These are phyloP conservation scores for Ganoderma sinense DNA, from an alignment of 1,284 basidiomycete genomes.

Conservation along the genomic window DNA sequence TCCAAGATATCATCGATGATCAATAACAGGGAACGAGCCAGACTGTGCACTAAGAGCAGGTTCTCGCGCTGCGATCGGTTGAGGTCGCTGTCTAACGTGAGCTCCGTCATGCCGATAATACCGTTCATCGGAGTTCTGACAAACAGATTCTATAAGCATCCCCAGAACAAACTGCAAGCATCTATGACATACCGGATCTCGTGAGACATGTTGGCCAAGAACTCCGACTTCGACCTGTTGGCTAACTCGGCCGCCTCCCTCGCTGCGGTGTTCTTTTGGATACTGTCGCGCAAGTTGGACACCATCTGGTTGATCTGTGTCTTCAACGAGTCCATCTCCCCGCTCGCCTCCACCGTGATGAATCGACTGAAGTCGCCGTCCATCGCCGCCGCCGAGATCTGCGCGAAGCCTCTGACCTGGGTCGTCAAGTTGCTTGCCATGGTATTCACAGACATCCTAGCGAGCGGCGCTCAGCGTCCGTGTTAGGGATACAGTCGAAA, in stretches of 20 bases:
- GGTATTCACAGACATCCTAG: conserved; percentile 88
- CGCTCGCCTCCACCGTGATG: conserved; percentile 98
- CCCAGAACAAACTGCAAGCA: not conserved
- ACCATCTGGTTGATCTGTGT: conserved; percentile 99
- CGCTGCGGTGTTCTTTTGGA: conserved; percentile 99
- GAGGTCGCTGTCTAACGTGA: conserved; percentile 94
- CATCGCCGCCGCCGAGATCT: conserved; percentile 98
- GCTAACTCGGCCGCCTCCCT: conserved; percentile 97
- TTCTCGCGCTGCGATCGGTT: conserved; percentile 94
- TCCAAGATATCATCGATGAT: conserved; percentile 99
- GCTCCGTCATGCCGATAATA: conserved; percentile 99
- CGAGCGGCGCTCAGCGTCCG: conserved; percentile 12
- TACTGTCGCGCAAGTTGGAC: conserved; percentile 95
- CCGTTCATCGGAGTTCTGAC: conserved; percentile 96
- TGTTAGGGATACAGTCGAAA: conserved; percentile 9
- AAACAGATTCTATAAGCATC: not conserved
- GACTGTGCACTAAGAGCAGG: conserved; percentile 92
- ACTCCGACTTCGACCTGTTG: conserved; percentile 97
- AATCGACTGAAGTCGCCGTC: conserved; percentile 99
- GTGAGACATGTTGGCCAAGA: conserved; percentile 98
- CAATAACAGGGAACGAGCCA: conserved; percentile 92
- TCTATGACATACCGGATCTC: conserved; percentile 79
- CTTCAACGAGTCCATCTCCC: conserved; percentile 99
- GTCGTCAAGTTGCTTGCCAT: conserved; percentile 98
- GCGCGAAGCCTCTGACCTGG: conserved; percentile 98